Conservation (phyloP, 257 asterid genomes). For the Sherardia arvensis region DNA sequence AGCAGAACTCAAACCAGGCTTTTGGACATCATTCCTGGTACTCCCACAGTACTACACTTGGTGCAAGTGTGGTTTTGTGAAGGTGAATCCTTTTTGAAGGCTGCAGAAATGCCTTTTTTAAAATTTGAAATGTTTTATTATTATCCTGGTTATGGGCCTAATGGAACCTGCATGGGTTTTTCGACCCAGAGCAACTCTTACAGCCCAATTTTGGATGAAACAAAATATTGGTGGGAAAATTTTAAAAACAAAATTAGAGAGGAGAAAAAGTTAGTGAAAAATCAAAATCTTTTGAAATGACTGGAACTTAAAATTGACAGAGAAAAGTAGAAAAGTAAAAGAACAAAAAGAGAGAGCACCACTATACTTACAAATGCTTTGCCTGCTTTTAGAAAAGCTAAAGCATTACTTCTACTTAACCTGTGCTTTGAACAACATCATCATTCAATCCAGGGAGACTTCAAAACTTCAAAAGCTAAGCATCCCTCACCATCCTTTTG, state of each 20-base stretch:
- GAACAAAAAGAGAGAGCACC: constrained; percentile 30
- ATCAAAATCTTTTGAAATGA: background rate
- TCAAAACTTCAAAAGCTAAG: background rate
- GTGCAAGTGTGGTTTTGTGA: background rate
- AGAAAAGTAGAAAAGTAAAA: constrained; percentile 17
- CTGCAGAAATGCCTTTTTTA: background rate
- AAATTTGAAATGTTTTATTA: background rate
- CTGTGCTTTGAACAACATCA: constrained; percentile 16
- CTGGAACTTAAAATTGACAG: constrained; percentile 4
- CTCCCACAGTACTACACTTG: background rate
- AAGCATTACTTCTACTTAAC: background rate
- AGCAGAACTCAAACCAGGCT: background rate
- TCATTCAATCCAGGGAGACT: background rate
- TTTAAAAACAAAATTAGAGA: background rate
- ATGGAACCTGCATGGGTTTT: background rate
- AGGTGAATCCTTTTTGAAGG: background rate
- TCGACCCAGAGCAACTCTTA: background rate
- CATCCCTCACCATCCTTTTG: background rate
- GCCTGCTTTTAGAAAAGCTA: constrained; percentile 12
- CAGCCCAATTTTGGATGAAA: background rate
- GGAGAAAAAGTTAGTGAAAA: background rate
- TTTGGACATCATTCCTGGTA: background rate
- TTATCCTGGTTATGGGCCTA: too few relatives aligned
- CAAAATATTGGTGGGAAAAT: background rate
- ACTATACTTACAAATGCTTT: constrained; percentile 9